Base-by-base conservation (phyloP, 2,329 filamentous ascomycete species). In the Hypomyces rosellus region DNA sequence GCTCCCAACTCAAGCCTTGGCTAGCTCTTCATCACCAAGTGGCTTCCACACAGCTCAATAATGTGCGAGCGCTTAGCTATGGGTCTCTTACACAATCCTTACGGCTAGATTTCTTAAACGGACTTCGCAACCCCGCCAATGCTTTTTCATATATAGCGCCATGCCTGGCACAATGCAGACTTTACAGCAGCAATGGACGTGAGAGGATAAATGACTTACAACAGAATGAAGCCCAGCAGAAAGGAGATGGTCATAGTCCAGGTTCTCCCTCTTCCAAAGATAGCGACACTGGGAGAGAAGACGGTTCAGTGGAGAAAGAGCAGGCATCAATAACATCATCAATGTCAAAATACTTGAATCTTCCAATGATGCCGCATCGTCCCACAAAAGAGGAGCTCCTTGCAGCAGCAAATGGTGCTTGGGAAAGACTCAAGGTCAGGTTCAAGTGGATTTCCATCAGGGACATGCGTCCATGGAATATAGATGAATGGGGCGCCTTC, bases 391-490 rank as follows among this genome's bases (percentile, higher is more conserved):
- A 96, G 65, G 93, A 99, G 67, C 77, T 99, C 25, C 75, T 99
- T 34, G 86, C 88, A 16, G 92, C 93, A 4, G 90, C 93, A 34
- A 96, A 84, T 18, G 91, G 91, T 1, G 96, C 97, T 66, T 93
- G 89, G 84, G 86, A 95, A 55, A 82, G 93, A 45, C 69, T 96
- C 41, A 89, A 86, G 63, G 88, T 97, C 20, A 86, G 90, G 38
- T 95, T 97, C 73, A 99, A 99, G 69, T 99, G 93, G 93, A 85
- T 93, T 61, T 95, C 93, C 2, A 99, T 99, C 61, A 79, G 91
- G 63, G 96, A 91, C 65, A 88, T 88, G 66, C 80, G 93, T 36
- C 93, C 93, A 1, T 99, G 93, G 81, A 99, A 95, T 67, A 81
- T 86, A 18, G 93, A 99, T 66, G 93, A 99, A 71, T 96, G 96